Percentiles rank a stretch among this genome's conserved stretches.
These are phyloP conservation scores for Ceratocystis harringtonii DNA, from an alignment of 2,329 filamentous ascomycete genomes.

Conservation along the genomic window DNA sequence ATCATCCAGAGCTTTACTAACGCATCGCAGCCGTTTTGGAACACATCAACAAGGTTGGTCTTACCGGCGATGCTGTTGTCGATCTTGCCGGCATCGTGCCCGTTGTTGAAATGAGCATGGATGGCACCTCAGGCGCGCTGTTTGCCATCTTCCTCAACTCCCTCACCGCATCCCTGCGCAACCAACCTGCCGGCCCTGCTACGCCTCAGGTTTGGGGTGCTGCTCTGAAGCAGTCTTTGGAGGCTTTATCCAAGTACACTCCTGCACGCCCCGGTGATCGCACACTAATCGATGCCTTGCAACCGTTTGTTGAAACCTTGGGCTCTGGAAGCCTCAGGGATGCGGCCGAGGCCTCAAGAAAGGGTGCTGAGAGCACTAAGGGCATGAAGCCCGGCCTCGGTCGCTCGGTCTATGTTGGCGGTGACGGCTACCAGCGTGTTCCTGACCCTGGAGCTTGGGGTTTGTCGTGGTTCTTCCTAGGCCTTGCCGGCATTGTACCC, in stretches of 20 bases:
- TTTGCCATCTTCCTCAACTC: constrained; percentile 82
- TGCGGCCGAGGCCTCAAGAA: constrained; percentile 60
- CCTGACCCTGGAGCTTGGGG: constrained; percentile 56
- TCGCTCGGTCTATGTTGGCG: constrained; percentile 29
- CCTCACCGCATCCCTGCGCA: constrained; percentile 48
- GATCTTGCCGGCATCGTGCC: constrained; percentile 39
- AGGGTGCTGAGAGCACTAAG: constrained; percentile 71
- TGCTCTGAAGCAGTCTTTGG: constrained; percentile 56
- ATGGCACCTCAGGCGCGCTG: constrained; percentile 45
- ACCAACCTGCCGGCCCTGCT: constrained; percentile 28
- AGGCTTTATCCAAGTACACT: constrained; percentile 66
- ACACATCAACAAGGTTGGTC: constrained; percentile 30
- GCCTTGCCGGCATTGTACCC: constrained; percentile 40
- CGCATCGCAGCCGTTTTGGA: constrained; percentile 34
- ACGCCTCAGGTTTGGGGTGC: constrained; percentile 37
- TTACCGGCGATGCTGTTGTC: constrained; percentile 38
- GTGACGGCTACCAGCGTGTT: constrained; percentile 34
- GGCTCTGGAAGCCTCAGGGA: constrained; percentile 50
- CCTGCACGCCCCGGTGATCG: constrained; percentile 79
- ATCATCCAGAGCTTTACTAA: constrained; percentile 18
- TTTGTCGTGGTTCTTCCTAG: constrained; percentile 65
- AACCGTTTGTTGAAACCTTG: constrained; percentile 70
- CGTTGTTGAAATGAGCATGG: constrained; percentile 43
- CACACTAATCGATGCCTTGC: constrained; percentile 77
- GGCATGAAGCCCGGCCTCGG: constrained; percentile 85